Evolutionary conservation across 495 filamentous ascomycete species (phyloP).

Genomic region (Neurospora discreta): DNA sequence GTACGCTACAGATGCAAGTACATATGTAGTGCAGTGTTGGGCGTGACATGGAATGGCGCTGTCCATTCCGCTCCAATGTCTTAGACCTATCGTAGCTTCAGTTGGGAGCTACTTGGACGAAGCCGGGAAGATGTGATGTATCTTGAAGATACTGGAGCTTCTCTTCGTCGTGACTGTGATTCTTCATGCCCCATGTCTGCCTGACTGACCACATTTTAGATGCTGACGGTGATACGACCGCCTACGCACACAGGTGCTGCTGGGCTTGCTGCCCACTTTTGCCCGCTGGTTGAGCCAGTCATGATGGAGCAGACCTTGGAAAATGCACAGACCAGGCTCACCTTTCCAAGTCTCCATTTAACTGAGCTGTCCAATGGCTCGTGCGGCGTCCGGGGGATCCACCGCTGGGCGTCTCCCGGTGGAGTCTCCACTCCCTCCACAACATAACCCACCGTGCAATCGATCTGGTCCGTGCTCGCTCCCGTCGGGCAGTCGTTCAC

Average conservation of each 20-base stretch:
- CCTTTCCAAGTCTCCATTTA: background rate
- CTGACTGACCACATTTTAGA: background rate
- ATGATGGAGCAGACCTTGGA: background rate
- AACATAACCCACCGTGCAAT: background rate
- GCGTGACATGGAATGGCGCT: background rate
- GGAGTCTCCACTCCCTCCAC: constrained; percentile 4
- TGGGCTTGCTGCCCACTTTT: background rate
- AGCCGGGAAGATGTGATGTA: background rate
- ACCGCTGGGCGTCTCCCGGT: background rate
- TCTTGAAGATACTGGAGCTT: background rate
- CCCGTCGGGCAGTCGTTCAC: constrained; percentile 8
- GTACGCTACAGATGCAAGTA: background rate
- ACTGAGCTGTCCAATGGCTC: background rate
- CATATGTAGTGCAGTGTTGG: background rate
- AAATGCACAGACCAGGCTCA: background rate
- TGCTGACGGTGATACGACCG: background rate
- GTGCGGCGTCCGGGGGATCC: background rate
- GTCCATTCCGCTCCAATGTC: background rate
- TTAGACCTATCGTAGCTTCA: background rate
- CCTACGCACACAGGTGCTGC: background rate
- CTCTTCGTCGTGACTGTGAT: background rate
- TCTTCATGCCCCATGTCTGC: background rate
- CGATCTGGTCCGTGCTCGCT: background rate
- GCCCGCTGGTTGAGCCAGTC: background rate
- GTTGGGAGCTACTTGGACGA: background rate